A percentile compares a stretch with the other conserved stretches of the same genome.
phyloP scores from a whole-genome alignment of 2,329 filamentous ascomycete species.

The Ophiostoma australiae region DNA sequence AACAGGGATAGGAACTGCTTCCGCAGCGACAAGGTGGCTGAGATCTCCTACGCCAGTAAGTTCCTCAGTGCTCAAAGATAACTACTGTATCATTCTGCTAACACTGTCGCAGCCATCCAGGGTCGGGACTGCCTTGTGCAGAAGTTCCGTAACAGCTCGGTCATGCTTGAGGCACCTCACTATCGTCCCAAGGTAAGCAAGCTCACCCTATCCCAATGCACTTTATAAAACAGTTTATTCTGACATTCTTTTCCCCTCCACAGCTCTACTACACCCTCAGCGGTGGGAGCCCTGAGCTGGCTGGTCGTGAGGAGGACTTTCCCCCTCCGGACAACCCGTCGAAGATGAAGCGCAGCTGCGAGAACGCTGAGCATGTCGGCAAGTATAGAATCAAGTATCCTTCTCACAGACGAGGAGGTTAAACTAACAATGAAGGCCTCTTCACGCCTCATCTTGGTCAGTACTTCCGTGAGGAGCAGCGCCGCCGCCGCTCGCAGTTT shows the following conservation, averaged over 20 bases:
- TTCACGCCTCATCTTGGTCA: slow-evolving; percentile 76
- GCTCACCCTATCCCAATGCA: background rate
- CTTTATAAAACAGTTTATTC: background rate
- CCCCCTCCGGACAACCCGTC: slow-evolving; percentile 76
- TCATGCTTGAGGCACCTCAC: slow-evolving; percentile 79
- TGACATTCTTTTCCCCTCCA: background rate
- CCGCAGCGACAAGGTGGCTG: slow-evolving; percentile 76
- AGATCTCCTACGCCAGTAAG: slow-evolving; percentile 93
- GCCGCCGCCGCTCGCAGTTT: slow-evolving; percentile 69
- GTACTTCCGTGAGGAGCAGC: slow-evolving; percentile 68
- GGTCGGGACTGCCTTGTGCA: slow-evolving; percentile 85
- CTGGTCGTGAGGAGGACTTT: slow-evolving; percentile 70
- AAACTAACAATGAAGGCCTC: slow-evolving; percentile 49
- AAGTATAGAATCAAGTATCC: slow-evolving; percentile 35
- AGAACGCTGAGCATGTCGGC: slow-evolving; percentile 82
- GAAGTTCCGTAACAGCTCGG: slow-evolving; percentile 94
- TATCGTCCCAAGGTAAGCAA: slow-evolving; percentile 72
- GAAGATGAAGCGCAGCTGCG: slow-evolving; percentile 81
- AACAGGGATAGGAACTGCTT: slow-evolving; percentile 62
- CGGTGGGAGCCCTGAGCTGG: slow-evolving; percentile 45
- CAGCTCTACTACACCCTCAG: slow-evolving; percentile 52
- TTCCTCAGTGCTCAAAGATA: slow-evolving; percentile 24
- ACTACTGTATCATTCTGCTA: slow-evolving; percentile 23
- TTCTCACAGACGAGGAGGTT: background rate
- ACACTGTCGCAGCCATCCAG: slow-evolving; percentile 65